A percentile compares a stretch with the other conserved stretches of the same genome.
phyloP scores from a whole-genome alignment of 1,284 basidiomycete genomes.

The Phaffia rhodozyma region DNA sequence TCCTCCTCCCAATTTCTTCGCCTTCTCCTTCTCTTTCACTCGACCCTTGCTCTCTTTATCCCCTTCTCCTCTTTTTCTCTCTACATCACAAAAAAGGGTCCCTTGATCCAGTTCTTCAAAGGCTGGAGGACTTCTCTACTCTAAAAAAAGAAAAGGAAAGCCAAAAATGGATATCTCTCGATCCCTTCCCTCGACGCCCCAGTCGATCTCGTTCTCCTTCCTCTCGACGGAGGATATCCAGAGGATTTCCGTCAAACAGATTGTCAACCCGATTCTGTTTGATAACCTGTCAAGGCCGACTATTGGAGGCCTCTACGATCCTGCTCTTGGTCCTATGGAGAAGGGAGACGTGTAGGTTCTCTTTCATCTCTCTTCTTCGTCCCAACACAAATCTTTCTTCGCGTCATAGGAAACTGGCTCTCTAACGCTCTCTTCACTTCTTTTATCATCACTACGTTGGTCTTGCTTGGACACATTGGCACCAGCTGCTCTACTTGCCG shows the following conservation, averaged over 20 bases:
- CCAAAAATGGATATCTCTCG: slow-evolving; percentile 78
- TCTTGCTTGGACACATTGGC: background rate
- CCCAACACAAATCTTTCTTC: background rate
- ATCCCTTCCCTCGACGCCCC: slow-evolving; percentile 71
- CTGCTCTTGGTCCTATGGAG: slow-evolving; percentile 81
- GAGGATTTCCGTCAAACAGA: slow-evolving; percentile 90
- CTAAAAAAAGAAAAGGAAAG: too few species aligned
- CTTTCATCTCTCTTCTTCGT: slow-evolving; percentile 5
- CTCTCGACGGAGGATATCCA: slow-evolving; percentile 82
- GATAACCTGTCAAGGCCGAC: slow-evolving; percentile 91
- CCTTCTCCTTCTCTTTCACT: too few species aligned
- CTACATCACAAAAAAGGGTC: too few species aligned
- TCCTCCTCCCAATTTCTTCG: too few species aligned
- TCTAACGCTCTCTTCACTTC: background rate
- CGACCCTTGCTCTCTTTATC: too few species aligned
- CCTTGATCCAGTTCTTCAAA: too few species aligned
- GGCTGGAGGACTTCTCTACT: too few species aligned
- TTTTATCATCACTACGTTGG: background rate
- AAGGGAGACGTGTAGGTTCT: slow-evolving; percentile 70
- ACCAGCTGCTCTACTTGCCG: slow-evolving; percentile 84
- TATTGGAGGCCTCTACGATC: slow-evolving; percentile 87
- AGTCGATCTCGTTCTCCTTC: slow-evolving; percentile 87
- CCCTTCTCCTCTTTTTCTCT: too few species aligned
- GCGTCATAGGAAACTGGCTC: background rate
- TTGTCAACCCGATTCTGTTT: slow-evolving; percentile 83